phyloP scores from a whole-genome alignment of 345 rosid species.

The Carallia pectinifolia region DNA sequence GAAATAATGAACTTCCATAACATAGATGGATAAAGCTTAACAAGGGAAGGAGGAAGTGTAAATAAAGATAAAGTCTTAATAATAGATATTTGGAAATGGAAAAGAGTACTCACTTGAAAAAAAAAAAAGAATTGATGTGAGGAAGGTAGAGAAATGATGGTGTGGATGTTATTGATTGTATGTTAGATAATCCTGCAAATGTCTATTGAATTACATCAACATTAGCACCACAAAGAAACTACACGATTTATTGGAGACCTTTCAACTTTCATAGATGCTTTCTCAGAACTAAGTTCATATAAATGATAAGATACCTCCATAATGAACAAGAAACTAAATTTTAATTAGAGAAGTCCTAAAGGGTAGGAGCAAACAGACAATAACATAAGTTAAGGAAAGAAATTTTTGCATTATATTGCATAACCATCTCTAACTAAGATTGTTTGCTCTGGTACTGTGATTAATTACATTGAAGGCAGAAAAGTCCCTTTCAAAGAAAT shows the following conservation, averaged over 20 bases:
- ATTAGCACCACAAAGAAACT: too few relatives aligned
- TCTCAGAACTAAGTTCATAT: too few relatives aligned
- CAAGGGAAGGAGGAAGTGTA: not conserved
- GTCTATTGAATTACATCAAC: not conserved
- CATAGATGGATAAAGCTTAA: not conserved
- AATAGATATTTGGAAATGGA: not conserved
- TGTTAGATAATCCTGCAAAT: not conserved
- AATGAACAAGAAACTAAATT: too few relatives aligned
- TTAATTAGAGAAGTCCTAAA: not conserved
- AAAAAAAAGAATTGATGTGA: not conserved
- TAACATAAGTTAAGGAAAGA: too few relatives aligned
- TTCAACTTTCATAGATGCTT: not conserved
- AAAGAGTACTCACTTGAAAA: not conserved
- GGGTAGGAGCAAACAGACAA: not conserved
- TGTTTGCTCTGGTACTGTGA: not conserved
- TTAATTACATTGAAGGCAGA: not conserved
- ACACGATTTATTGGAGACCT: not conserved
- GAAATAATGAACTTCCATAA: not conserved
- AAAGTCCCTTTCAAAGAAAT: not conserved
- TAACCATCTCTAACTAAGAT: not conserved
- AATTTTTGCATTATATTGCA: too few relatives aligned
- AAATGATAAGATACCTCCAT: too few relatives aligned
- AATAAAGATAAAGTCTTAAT: not conserved
- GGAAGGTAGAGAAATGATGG: not conserved
- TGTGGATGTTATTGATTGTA: not conserved